These are phyloP conservation scores for Juncus inflexus DNA, from an alignment of 176 grass and related monocot species.

Conservation along the genomic window DNA sequence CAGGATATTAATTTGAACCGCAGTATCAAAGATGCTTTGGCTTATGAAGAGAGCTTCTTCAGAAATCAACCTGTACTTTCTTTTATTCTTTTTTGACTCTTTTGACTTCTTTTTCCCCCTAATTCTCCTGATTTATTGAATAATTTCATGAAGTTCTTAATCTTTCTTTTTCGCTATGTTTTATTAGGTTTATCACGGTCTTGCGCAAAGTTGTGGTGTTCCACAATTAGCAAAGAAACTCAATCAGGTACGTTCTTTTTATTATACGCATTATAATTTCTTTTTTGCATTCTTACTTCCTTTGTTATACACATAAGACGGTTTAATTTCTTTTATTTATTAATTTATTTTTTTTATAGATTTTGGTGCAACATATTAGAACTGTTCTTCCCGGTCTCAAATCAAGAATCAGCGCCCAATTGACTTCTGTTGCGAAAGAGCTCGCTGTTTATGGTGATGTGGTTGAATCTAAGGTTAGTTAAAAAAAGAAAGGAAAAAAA, in stretches of 20 bases:
- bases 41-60: slow-evolving; percentile 89
- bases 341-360: slow-evolving; percentile 48
- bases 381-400: slow-evolving; percentile 82
- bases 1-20: slow-evolving; percentile 87
- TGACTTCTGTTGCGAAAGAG: slow-evolving; percentile 83
- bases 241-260: slow-evolving; percentile 58
- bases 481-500: no score
- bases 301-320: not conserved
- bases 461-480: slow-evolving; percentile 90
- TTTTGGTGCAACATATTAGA: slow-evolving; percentile 94
- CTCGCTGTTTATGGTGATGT: slow-evolving; percentile 87
- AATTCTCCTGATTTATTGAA: slow-evolving; percentile 22
- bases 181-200: slow-evolving; percentile 83
- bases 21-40: slow-evolving; percentile 90
- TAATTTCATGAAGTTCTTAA: not conserved
- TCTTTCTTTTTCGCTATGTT: not conserved
- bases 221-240: slow-evolving; percentile 95
- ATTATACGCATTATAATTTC: slow-evolving; percentile 12
- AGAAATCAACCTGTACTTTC: slow-evolving; percentile 61
- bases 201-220: slow-evolving; percentile 88
- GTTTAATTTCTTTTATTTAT: slow-evolving; percentile 2
- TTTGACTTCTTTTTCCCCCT: slow-evolving; percentile 12
- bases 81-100: slow-evolving; percentile 9
- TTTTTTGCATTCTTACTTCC: not conserved
- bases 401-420: slow-evolving; percentile 78